Evolutionary conservation across 805 yeast genomes (phyloP), one percentile per base, ranked within the genome.

Genomic region (Metschnikowia drakensbergensis): DNA sequence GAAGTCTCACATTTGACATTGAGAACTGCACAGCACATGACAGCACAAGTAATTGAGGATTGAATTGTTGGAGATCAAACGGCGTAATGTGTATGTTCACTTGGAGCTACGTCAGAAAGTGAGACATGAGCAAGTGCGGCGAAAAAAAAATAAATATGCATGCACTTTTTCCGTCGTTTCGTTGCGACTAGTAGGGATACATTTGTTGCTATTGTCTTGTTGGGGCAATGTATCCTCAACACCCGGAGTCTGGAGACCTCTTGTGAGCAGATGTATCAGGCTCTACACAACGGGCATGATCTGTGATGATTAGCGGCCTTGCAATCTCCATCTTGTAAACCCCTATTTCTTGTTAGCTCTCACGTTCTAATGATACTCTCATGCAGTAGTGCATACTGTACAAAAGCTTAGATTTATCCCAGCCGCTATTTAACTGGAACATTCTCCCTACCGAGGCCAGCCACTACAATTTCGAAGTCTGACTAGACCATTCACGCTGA

Each of bases 381-480:
- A 27, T 42, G 45, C 45, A 42, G 45, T 33, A 34, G 32, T 42
- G 45, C 38, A 42, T 23, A 32, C 44, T 39, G 42, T 27, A 29
- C 29, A 40, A 23, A 30, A 29, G 43, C 29, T 32, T 23, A 11
- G 43, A 31, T 40, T 40, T 40, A 36, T 40, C 42, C 29, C 42
- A 39, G 36, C 25, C 32, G 41, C 32, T 40, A 40, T 40, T 30
- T 30, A 40, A 32, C 29, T 30, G 33, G 43, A 40, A 40, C 30
- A n/a, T 40, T 31, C 43, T 40, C 43, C 43, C 36, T 40, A 8
- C 36, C 36, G 27, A 7, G 36, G 10, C 5, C 17, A 6, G 3
- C 9, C 26, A 40, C 28, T 9, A 23, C 6, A 23, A 31, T 30
- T 23, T 27, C 29, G 17, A 37, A 40, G 43, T 31, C 33, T 22